Conservation (phyloP, 2,329 filamentous ascomycete species). For the Kalaharituber pfeilii region DNA sequence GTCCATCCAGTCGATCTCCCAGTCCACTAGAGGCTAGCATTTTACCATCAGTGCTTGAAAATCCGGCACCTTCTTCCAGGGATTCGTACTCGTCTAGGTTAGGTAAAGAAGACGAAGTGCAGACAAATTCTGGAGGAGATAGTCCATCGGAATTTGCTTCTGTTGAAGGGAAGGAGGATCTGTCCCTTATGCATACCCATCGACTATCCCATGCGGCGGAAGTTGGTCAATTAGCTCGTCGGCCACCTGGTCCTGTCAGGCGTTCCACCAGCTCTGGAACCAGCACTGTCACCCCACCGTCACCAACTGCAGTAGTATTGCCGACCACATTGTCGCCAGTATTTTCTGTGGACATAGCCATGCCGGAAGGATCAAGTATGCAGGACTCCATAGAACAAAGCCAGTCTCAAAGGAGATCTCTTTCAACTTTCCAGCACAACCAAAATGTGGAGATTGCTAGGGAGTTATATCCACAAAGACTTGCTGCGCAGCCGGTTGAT, state of each 20-base stretch:
- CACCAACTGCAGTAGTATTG: conserved; percentile 1
- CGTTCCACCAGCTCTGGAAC: conserved; percentile 1
- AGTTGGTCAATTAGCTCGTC: conserved; percentile 20
- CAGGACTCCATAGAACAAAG: background rate
- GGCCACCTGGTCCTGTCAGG: conserved; percentile 8
- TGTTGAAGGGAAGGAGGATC: conserved; percentile 13
- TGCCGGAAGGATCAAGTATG: conserved; percentile 10
- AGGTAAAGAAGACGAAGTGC: conserved; percentile 8
- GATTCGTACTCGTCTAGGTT: conserved; percentile 17
- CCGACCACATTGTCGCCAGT: conserved; percentile 7
- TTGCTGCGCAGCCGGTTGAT: background rate
- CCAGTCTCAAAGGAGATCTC: background rate
- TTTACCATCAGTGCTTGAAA: conserved; percentile 15
- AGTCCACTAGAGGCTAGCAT: conserved; percentile 15
- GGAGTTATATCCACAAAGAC: conserved; percentile 4
- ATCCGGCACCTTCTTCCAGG: conserved; percentile 14
- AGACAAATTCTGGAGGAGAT: conserved; percentile 11
- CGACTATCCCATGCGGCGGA: conserved; percentile 21
- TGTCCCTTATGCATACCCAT: conserved; percentile 19
- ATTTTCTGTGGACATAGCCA: conserved; percentile 14
- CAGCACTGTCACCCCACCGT: conserved; percentile 1
- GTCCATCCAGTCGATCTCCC: conserved; percentile 15
- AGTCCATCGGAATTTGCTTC: conserved; percentile 7
- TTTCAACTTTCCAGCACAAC: background rate
- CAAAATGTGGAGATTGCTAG: background rate